Evolutionary conservation across 208 protist species (phyloP).

Genomic region (Leishmania braziliensis): DNA sequence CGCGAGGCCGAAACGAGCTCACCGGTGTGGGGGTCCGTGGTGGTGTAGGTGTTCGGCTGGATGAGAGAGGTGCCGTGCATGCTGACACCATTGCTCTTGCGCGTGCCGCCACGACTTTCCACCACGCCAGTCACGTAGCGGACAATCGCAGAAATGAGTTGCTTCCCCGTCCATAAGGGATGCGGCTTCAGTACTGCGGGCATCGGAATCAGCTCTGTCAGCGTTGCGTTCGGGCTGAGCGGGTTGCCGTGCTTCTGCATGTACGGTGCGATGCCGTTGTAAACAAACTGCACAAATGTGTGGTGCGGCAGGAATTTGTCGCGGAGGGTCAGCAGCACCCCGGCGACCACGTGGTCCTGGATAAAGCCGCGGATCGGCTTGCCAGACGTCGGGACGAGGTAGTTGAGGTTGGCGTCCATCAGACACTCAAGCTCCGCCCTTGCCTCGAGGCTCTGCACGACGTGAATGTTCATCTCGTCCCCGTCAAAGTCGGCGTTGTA

Average conservation of each 20-base stretch:
- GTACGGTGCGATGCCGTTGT: conserved; percentile 87
- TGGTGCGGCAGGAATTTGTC: conserved; percentile 96
- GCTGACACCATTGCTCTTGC: conserved; percentile 66
- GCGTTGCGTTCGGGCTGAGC: conserved; percentile 41
- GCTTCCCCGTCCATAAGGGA: conserved; percentile 97
- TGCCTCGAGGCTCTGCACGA: conserved; percentile 96
- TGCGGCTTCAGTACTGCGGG: conserved; percentile 96
- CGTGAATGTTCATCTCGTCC: conserved; percentile 99
- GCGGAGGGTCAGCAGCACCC: conserved; percentile 95
- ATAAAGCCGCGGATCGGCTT: conserved; percentile 99
- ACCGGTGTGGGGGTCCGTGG: conserved; percentile 52
- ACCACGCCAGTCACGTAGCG: conserved; percentile 74
- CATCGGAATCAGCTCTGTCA: conserved; percentile 77
- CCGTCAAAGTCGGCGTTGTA: conserved; percentile 99
- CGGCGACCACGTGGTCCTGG: conserved; percentile 99
- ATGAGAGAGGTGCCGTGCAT: conserved; percentile 87
- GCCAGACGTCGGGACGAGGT: conserved; percentile 95
- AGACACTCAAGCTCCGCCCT: conserved; percentile 95
- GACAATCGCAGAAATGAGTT: conserved; percentile 94
- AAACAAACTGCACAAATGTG: conserved; percentile 96
- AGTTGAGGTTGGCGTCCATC: conserved; percentile 97
- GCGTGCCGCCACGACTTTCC: conserved; percentile 17
- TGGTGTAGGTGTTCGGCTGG: conserved; percentile 76
- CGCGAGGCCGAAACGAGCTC: conserved; percentile 36
- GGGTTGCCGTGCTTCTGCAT: conserved; percentile 57